These are phyloP conservation scores for Arthromyces matolae DNA, from an alignment of 768 basidiomycete species.

Conservation along the genomic window DNA sequence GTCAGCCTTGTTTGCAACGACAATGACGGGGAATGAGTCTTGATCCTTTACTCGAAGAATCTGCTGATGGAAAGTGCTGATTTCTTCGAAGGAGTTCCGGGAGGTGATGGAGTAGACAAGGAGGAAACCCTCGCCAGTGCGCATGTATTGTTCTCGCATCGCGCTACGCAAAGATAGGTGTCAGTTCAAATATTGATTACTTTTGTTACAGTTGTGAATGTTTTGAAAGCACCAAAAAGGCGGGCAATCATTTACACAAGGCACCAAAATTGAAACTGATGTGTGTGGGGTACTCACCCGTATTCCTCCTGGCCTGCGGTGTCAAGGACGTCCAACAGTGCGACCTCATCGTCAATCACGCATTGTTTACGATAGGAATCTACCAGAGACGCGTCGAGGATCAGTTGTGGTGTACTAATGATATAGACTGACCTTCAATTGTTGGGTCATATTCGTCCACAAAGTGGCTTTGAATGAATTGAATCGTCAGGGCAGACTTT, in stretches of 20 bases:
- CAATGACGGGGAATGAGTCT: constrained; percentile 91
- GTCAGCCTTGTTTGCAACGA: constrained; percentile 98
- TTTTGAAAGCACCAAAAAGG: neutral
- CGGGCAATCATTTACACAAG: neutral
- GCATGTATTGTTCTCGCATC: constrained; percentile 99
- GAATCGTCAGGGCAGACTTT: constrained; percentile 92
- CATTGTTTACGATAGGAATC: constrained; percentile 98
- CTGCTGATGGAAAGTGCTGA: constrained; percentile 93
- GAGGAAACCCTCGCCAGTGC: constrained; percentile 96
- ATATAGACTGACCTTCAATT: constrained; percentile 66
- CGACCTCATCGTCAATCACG: constrained; percentile 98
- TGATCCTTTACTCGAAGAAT: constrained; percentile 96
- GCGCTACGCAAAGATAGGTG: constrained; percentile 48
- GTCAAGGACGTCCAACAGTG: constrained; percentile 92
- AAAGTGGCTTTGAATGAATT: constrained; percentile 95
- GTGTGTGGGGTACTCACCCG: constrained; percentile 52
- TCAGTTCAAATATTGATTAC: constrained; percentile 10
- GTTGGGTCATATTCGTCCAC: constrained; percentile 95
- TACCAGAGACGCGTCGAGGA: constrained; percentile 27
- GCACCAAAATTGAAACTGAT: constrained; percentile 3
- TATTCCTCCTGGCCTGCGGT: constrained; percentile 99
- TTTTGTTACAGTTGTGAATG: too few species aligned
- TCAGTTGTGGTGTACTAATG: neutral
- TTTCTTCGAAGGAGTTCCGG: constrained; percentile 95
- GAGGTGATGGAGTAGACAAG: constrained; percentile 99